phyloP scores from a whole-genome alignment of 495 filamentous ascomycete species.

The Daldinia bambusicola region DNA sequence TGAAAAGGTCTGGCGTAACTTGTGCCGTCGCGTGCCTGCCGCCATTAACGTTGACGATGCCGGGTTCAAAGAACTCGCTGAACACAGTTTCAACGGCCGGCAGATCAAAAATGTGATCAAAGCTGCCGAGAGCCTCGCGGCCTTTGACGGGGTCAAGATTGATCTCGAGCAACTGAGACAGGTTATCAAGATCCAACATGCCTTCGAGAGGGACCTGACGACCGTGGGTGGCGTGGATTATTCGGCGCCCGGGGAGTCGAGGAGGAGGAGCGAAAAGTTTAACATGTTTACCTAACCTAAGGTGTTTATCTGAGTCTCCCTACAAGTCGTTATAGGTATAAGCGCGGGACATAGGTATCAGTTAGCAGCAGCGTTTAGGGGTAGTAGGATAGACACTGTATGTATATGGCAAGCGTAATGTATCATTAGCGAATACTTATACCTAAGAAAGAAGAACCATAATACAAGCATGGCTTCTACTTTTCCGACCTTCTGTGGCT shows the following conservation, averaged over 20 bases:
- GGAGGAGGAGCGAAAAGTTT: slow-evolving; percentile 39
- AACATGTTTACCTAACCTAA: slow-evolving; percentile 51
- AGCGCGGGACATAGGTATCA: not conserved
- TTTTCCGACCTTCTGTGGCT: not conserved
- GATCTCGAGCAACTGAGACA: slow-evolving; percentile 48
- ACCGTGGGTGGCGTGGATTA: slow-evolving; percentile 47
- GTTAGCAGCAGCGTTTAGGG: not conserved
- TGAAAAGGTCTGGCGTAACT: slow-evolving; percentile 59
- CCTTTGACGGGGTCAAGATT: slow-evolving; percentile 45
- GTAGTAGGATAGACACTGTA: not conserved
- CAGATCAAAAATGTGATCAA: slow-evolving; percentile 74
- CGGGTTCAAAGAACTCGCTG: slow-evolving; percentile 55
- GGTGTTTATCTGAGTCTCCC: not conserved
- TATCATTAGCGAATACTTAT: not conserved
- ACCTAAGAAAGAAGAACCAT: not conserved
- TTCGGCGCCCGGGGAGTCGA: slow-evolving; percentile 45
- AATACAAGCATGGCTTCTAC: no score
- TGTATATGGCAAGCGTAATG: not conserved
- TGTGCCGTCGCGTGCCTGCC: slow-evolving; percentile 52
- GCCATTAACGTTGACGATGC: slow-evolving; percentile 54
- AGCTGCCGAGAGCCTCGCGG: slow-evolving; percentile 57
- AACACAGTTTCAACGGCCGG: slow-evolving; percentile 65
- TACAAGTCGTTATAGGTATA: no score
- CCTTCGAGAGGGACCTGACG: slow-evolving; percentile 51
- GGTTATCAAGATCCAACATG: slow-evolving; percentile 49